Base-by-base conservation (phyloP, 805 yeast genomes). In the Kockiozyma suomiensis region DNA sequence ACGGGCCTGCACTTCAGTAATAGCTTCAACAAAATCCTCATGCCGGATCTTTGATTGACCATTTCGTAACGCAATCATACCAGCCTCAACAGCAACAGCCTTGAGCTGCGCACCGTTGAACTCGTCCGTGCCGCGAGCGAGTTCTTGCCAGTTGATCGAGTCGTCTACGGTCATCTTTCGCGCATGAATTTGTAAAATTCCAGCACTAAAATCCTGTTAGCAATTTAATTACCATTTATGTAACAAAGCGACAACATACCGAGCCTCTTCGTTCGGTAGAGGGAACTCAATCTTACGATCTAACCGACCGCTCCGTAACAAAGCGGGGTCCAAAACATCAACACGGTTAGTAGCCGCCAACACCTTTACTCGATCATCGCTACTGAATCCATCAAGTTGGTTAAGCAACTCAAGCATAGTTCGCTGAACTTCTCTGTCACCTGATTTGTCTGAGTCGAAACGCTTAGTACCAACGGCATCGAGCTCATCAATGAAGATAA, bases 391-490 rank as follows among this genome's bases (percentile, higher is more conserved):
- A 78, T 94, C 99, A 75, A 94, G 81, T 78, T 94, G 99, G 76
- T 94, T 94, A 71, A 94, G 83, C 71, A 94, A 81, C 76, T 94
- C 99, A 84, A 94, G 82, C 99, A 94, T 94, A 33, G 99, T 94
- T 84, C 99, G 87, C 77, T 94, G 99, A 58, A 94, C 97, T 79
- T 94, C 99, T 73, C 98, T 85, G 75, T 94, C 99, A 74, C 99
- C 99, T 43, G 96, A 89, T 70, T 94, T 92, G 68, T 93, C 96
- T 21, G 97, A 90, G 74, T 94, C 99, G 74, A 93, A 93, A 76
- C 99, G 87, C 76, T 93, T 93, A 19, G 97, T 93, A 74, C 99
- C 99, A 76, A 94, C 93, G 47, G 99, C 98, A 78, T 94, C 99
- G 73, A 94, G 81, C 79, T 94, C 99, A 77, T 94, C 99, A 68